Conservation (phyloP, 2,329 filamentous ascomycete species). For the Cladosporium sp. region DNA sequence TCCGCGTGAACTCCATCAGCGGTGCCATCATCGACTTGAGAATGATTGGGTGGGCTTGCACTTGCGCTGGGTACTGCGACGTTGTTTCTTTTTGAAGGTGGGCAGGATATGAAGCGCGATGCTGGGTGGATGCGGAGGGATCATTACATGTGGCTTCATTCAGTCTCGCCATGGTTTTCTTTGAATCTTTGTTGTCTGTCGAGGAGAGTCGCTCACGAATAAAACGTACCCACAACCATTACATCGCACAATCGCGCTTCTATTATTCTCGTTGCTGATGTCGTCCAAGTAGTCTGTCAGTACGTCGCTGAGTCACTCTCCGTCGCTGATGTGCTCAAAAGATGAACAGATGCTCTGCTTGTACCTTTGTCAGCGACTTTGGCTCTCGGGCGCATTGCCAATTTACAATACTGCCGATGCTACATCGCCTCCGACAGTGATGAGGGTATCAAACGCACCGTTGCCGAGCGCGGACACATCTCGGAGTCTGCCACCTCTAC, state of each 20-base stretch:
- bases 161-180: neutral
- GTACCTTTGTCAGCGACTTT: neutral
- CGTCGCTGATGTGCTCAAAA: neutral
- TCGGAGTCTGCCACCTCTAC: neutral
- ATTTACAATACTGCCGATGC: neutral
- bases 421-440: neutral
- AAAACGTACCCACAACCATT: neutral
- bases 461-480: neutral
- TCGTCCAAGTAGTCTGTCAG: neutral
- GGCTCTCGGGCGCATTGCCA: neutral
- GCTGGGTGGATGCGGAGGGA: neutral
- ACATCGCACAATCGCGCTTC: neutral
- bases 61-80: neutral
- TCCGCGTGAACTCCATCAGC: slow-evolving; percentile 68
- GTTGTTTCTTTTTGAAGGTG: neutral
- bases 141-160: neutral
- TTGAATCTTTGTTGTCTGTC: neutral
- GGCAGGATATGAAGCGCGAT: neutral
- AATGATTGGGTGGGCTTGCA: neutral
- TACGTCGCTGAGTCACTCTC: neutral
- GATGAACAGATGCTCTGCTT: neutral
- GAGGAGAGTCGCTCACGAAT: neutral
- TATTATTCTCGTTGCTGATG: neutral
- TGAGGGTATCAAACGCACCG: neutral
- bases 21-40: neutral